Evolutionary conservation across 1,139 yeast species (phyloP), one percentile per base, ranked within the genome.

Genomic region (Yamadazyma kanchanaburiensis): DNA sequence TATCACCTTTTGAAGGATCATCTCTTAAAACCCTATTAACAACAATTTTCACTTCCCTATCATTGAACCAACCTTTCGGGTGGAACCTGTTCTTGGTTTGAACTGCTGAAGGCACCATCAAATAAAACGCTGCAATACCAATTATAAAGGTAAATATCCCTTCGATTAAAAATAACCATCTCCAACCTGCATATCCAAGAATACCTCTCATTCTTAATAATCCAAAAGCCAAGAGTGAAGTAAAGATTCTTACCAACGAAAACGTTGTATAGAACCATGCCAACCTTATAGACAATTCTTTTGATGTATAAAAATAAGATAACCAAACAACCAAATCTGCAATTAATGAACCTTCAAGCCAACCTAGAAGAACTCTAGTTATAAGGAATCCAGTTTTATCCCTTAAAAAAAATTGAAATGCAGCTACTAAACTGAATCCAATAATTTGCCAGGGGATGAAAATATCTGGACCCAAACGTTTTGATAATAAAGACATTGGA

Each of bases 1-100:
- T 77, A 39, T 76, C 80, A 12, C 85, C 84, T 52, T 80, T 80
- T 1, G 73, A 56, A 5, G 87, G 86, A 45, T 80, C 88, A 49
- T 80, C 85, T 43, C 86, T 55, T 32, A 80, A 57, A 2, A 80
- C 63, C 35, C 78, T 64, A 43, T 80, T 80, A 11, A 78, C 84
- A 18, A 77, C 65, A 30, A 80, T 78, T 34, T 70, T 75, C 39
- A 73, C 77, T 44, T 80, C 84, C 16, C 75, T 61, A 5, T 75
- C 80, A 7, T 71, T 71, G 41, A 72, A 79, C 84, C 84, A 79
- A 11, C 85, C 84, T 16, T 70, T 64, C 5, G 66, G 66, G 15
- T 72, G 59, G 37, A 61, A 64, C 66, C 71, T 65, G 11, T 54
- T 53, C 38, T 70, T 73, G n/a, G 84, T 78, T 39, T 74, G 75